A percentile compares a stretch with the other conserved stretches of the same genome.
These are phyloP conservation scores for Ophiostoma perfectum DNA, from an alignment of 2,329 filamentous ascomycete genomes.

Conservation along the genomic window DNA sequence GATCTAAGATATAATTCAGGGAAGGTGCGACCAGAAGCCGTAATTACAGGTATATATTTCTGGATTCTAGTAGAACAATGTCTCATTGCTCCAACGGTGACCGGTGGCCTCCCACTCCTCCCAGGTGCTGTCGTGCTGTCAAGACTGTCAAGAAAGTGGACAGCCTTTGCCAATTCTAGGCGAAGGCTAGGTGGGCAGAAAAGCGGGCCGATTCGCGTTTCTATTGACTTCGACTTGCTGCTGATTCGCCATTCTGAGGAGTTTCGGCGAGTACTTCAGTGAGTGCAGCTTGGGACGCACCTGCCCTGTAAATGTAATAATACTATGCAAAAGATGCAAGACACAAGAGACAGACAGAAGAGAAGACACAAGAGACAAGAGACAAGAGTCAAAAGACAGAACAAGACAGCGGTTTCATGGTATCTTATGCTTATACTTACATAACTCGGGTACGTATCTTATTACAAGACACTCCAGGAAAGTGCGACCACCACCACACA, in stretches of 20 bases:
- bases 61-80: conserved; percentile 3
- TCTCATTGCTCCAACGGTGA: background rate
- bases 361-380: background rate
- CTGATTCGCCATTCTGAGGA: background rate
- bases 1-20: background rate
- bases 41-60: conserved; percentile 10
- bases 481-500: background rate
- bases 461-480: background rate
- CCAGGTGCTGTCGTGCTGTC: too few relatives aligned
- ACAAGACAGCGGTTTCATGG: too few relatives aligned
- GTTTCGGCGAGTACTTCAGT: background rate
- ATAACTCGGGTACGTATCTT: too few relatives aligned
- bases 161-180: background rate
- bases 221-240: background rate
- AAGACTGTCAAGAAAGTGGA: too few relatives aligned
- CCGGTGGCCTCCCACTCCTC: background rate
- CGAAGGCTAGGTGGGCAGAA: background rate
- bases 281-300: background rate
- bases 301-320: background rate
- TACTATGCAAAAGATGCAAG: too few relatives aligned
- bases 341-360: background rate
- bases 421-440: too few relatives aligned
- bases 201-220: background rate
- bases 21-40: conserved; percentile 5
- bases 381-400: background rate